phyloP scores from a whole-genome alignment of 805 yeast species.

The Scheffersomyces spartinae region DNA sequence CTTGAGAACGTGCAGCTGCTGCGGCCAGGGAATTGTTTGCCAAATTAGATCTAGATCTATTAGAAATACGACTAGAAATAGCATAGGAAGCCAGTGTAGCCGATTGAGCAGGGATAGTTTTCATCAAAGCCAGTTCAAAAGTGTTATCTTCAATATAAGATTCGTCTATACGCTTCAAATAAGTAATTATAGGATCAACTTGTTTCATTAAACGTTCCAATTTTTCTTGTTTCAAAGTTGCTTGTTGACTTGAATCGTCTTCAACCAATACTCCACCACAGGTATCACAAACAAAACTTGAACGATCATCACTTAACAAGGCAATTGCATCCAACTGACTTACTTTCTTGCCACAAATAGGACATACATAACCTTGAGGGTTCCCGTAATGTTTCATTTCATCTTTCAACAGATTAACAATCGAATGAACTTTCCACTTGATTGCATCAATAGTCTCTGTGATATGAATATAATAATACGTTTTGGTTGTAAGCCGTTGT shows the following conservation, averaged over 20 bases:
- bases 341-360: constrained; percentile 70
- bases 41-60: constrained; percentile 18
- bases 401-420: constrained; percentile 68
- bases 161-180: constrained; percentile 74
- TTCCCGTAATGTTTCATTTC: constrained; percentile 77
- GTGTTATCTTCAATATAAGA: constrained; percentile 75
- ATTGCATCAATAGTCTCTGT: constrained; percentile 93
- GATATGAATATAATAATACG: constrained; percentile 77
- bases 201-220: constrained; percentile 80
- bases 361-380: constrained; percentile 91
- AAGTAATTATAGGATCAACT: constrained; percentile 76
- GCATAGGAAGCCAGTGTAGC: constrained; percentile 59
- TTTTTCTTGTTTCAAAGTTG: constrained; percentile 68
- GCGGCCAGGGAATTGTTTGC: constrained; percentile 23
- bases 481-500: constrained; percentile 56
- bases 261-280: constrained; percentile 73
- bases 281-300: constrained; percentile 73
- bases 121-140: constrained; percentile 73
- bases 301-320: constrained; percentile 64
- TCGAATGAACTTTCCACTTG: constrained; percentile 90
- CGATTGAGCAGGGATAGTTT: constrained; percentile 77
- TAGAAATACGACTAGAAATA: too few species aligned
- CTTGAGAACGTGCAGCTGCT: constrained; percentile 58
- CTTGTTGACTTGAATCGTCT: constrained; percentile 80
- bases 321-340: constrained; percentile 84